Conservation (phyloP, 805 yeast genomes). For the Ogataea pini region DNA sequence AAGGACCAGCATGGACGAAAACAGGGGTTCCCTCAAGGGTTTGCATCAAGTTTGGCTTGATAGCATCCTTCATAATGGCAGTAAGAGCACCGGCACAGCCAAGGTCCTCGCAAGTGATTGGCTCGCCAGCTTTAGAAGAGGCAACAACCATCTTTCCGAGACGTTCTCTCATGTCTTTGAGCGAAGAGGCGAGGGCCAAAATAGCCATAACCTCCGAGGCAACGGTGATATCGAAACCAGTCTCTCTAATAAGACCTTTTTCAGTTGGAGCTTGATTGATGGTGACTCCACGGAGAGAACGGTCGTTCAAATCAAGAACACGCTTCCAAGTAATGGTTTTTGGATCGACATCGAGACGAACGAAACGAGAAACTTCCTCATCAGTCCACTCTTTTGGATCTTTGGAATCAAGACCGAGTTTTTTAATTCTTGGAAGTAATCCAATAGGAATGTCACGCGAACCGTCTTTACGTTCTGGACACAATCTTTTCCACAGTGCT, state of each 20-base stretch:
- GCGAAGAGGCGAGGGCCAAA: slow-evolving; percentile 75
- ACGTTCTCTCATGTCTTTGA: slow-evolving; percentile 82
- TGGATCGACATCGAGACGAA: slow-evolving; percentile 86
- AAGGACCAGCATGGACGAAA: slow-evolving; percentile 96
- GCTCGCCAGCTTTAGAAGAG: slow-evolving; percentile 68
- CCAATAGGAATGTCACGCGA: slow-evolving; percentile 74
- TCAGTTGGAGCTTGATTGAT: slow-evolving; percentile 93
- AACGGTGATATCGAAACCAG: slow-evolving; percentile 95
- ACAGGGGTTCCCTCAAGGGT: slow-evolving; percentile 98
- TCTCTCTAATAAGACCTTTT: slow-evolving; percentile 78
- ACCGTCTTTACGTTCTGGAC: slow-evolving; percentile 79
- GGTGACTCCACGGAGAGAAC: slow-evolving; percentile 85
- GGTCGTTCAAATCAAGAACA: slow-evolving; percentile 92
- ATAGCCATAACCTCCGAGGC: slow-evolving; percentile 98
- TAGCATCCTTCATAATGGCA: slow-evolving; percentile 92
- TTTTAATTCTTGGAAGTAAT: slow-evolving; percentile 72
- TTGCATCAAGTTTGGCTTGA: slow-evolving; percentile 96
- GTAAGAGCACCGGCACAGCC: slow-evolving; percentile 96
- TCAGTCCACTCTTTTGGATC: slow-evolving; percentile 78
- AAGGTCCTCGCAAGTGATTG: slow-evolving; percentile 90
- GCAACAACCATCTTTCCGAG: slow-evolving; percentile 91
- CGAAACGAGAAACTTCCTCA: slow-evolving; percentile 74
- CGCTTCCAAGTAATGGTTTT: slow-evolving; percentile 88
- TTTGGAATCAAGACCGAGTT: slow-evolving; percentile 78
- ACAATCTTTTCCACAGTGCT: slow-evolving; percentile 80